A percentile compares a stretch with the other conserved stretches of the same genome.
phyloP scores from a whole-genome alignment of 805 yeast species.

The Yarrowia sp. region DNA sequence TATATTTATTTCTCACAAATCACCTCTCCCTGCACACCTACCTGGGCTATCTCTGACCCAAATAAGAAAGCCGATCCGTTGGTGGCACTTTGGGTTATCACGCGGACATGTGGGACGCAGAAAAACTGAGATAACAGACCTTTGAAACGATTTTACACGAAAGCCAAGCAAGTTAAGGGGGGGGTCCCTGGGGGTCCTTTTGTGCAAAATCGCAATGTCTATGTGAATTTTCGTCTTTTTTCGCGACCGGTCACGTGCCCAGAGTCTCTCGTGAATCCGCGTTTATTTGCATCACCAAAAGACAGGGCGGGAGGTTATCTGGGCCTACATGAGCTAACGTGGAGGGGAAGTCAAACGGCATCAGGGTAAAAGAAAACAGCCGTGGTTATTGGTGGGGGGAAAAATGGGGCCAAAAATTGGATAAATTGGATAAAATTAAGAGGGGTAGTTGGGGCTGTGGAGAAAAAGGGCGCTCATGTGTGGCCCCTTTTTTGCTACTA shows the following conservation, averaged over 20 bases:
- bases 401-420: neutral
- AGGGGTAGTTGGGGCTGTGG: no score
- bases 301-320: conserved; percentile 37
- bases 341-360: conserved; percentile 24
- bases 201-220: conserved; percentile 7
- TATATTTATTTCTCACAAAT: neutral
- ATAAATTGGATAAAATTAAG: no score
- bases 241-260: conserved; percentile 7
- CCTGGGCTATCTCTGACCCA: conserved; percentile 4
- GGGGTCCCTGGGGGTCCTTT: conserved; percentile 39
- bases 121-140: conserved; percentile 17
- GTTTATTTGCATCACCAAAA: conserved; percentile 33
- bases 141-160: conserved; percentile 19
- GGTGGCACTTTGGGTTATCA: conserved; percentile 15
- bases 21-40: neutral
- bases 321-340: conserved; percentile 16
- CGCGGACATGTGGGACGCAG: conserved; percentile 24
- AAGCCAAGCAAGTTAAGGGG: conserved; percentile 16
- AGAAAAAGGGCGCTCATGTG: no score
- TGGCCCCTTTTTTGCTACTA: no score
- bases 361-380: neutral
- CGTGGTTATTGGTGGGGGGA: neutral
- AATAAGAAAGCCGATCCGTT: conserved; percentile 27
- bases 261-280: conserved; percentile 8
- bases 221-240: conserved; percentile 22